A percentile compares a stretch with the other conserved stretches of the same genome.
These are phyloP conservation scores for Phyllosticta citrichinensis DNA, from an alignment of 2,329 filamentous ascomycete genomes.

Conservation along the genomic window DNA sequence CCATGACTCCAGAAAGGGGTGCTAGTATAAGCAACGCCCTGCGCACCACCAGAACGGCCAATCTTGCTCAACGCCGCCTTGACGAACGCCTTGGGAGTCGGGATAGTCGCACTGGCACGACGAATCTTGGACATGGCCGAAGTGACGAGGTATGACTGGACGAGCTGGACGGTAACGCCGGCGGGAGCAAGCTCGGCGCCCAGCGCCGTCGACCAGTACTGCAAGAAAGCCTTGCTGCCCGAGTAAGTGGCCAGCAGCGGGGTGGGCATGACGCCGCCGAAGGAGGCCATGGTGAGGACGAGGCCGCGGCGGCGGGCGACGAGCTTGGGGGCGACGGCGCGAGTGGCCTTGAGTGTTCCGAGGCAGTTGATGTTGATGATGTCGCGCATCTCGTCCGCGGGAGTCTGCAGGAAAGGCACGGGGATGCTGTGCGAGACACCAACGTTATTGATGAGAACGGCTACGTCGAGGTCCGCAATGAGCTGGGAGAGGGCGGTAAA, in stretches of 20 bases:
- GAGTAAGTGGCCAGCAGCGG: constrained; percentile 93
- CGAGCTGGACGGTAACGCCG: constrained; percentile 81
- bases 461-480: constrained; percentile 65
- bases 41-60: constrained; percentile 65
- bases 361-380: constrained; percentile 95
- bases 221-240: constrained; percentile 94
- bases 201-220: constrained; percentile 87
- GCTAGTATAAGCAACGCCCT: constrained; percentile 70
- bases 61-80: constrained; percentile 68
- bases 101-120: constrained; percentile 65
- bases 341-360: constrained; percentile 79
- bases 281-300: constrained; percentile 94
- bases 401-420: constrained; percentile 74
- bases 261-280: constrained; percentile 84
- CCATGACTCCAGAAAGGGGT: constrained; percentile 92
- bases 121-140: constrained; percentile 96
- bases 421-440: constrained; percentile 90
- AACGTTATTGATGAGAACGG: constrained; percentile 92
- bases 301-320: constrained; percentile 73
- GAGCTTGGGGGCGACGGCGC: constrained; percentile 77
- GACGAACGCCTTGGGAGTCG: constrained; percentile 75
- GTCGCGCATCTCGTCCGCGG: constrained; percentile 67
- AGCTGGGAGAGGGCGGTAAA: constrained; percentile 63
- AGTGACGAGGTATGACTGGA: constrained; percentile 86
- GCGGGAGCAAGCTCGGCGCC: constrained; percentile 70